Base-by-base conservation (phyloP, 2,329 filamentous ascomycete species). In the Lojkania enalia region DNA sequence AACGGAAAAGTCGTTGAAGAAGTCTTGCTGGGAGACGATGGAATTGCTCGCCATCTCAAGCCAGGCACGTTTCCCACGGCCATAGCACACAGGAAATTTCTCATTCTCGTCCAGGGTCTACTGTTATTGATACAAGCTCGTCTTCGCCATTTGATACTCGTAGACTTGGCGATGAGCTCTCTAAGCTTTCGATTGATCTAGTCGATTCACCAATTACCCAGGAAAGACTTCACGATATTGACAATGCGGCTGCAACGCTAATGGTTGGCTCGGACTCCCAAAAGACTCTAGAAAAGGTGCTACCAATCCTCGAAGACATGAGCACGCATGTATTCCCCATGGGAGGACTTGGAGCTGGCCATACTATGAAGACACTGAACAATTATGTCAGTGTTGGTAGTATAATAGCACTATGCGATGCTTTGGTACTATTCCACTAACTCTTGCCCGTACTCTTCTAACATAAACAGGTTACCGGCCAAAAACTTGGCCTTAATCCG, bases 301-400 rank as follows among this genome's bases (percentile, higher is more conserved):
- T 64, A 39, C 64, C 67, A 1, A 55, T 70, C 4, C 55, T 70
- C 11, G 50, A 55, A 20, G 60, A 60, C 2, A 68, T 69, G 67
- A 63, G 61, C 19, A 49, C 51, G 11, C 66, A 69, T 38, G 57
- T 69, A 14, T 70, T 70, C 48, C 51, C 58, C 41, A 69, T 69
- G 64, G 67, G 66, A 2, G 51, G 55, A 4, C 47, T 70, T 2
- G 66, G 66, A 12, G 49, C 64, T 3, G 67, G 67, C 1, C 65
- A 69, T 39, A 66, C 58, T 5, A 70, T 67, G 65, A 68, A 70
- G 53, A 69, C 66, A 4, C 47, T 69, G 40, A 70, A 70, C 47
- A 70, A 68, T 50, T 70, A 69, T 37, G 63, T 66, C 47, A 66
- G 63, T 55, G 63, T 64, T 2, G 60, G 58, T 9, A 62, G 61